Evolutionary conservation across 1,139 yeast genomes (phyloP).

Genomic region (Arxiozyma heterogenica): DNA sequence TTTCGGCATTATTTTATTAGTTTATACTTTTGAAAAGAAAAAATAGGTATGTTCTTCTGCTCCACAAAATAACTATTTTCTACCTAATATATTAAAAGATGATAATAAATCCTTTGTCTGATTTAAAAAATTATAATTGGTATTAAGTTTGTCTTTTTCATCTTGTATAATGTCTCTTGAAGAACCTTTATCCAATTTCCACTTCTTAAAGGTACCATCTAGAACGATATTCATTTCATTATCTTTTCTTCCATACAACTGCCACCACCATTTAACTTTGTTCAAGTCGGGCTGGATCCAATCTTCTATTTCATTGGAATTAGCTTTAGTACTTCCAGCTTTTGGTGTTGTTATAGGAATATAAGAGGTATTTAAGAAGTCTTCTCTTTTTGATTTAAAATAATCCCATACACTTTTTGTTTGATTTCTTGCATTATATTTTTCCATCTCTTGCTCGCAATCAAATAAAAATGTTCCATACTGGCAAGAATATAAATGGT

Average conservation of each 20-base stretch:
- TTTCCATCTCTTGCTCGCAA: constrained; percentile 53
- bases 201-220: constrained; percentile 1
- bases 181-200: neutral
- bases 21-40: neutral
- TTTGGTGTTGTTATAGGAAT: neutral
- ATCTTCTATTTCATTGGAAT: constrained; percentile 33
- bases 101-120: constrained; percentile 6
- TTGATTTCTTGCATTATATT: constrained; percentile 34
- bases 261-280: constrained; percentile 81
- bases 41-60: neutral
- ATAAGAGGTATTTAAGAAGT: constrained; percentile 53
- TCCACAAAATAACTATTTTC: neutral
- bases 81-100: constrained; percentile 3
- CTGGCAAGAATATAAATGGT: constrained; percentile 88
- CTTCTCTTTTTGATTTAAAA: constrained; percentile 65
- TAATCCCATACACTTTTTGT: constrained; percentile 93
- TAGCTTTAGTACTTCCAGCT: neutral
- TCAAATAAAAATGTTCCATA: constrained; percentile 84
- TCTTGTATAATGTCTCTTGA: neutral
- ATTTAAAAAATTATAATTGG: constrained; percentile 1
- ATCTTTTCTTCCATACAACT: constrained; percentile 66
- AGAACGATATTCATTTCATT: constrained; percentile 60
- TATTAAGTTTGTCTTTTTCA: neutral
- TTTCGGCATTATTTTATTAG: neutral
- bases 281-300: constrained; percentile 60